Evolutionary conservation across 805 yeast genomes (phyloP), one percentile per base, ranked within the genome.

Genomic region (Zygosaccharomyces lentus): DNA sequence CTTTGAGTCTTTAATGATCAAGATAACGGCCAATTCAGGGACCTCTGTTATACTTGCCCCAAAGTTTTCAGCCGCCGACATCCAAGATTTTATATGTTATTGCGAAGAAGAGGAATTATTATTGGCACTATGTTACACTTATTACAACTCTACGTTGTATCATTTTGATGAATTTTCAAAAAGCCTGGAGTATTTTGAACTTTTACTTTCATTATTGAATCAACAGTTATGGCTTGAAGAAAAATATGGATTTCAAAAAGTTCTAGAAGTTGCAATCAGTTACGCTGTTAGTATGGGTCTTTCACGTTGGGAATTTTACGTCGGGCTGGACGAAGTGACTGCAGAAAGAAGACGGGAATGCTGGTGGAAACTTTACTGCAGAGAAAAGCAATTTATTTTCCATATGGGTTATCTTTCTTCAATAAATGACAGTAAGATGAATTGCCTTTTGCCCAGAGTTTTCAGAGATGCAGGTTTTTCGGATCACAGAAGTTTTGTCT

Each of bases 301-400:
- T 3, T 50, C 56, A 8, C 54, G 66, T 13, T 65, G 69, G 69
- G 69, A 65, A 38, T 61, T 45, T 41, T 62, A 62, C 43, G 61
- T 62, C n/a, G 67, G 67, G 5, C 39, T 64, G 42, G 60, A 58
- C 39, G 67, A 64, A 46, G 48, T 41, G 6, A 39, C 48, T 2
- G 66, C 68, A 7, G 68, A 62, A 41, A 50, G 55, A 29, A 54
- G 63, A 37, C 51, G 69, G 44, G 38, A 23, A 9, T 26, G 55
- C 5, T 62, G 64, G 64, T 65, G 69, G 69, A 52, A 54, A 30
- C 46, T 61, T 24, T 65, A 56, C 41, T 39, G 45, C 30, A 52
- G 53, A 41, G 67, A 62, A 44, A 60, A 59, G 35, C 31, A 36
- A 6, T 45, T 38, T 9, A 36, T 48, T 2, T 29, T 47, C 10